These are phyloP conservation scores for Quercus agrifolia DNA, from an alignment of 306 rosid genomes.

Conservation along the genomic window DNA sequence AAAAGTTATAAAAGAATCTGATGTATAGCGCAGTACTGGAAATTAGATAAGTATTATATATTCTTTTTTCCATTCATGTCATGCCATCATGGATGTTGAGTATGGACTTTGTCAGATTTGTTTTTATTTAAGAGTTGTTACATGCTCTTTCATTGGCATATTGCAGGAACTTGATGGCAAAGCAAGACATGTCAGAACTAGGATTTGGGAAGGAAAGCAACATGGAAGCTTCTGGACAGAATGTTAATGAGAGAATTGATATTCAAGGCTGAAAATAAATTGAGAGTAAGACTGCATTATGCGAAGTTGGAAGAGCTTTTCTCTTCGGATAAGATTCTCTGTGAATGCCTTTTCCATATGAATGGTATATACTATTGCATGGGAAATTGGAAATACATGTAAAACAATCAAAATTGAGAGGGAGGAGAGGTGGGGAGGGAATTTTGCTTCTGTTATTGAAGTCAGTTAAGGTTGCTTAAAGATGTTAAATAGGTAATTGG, in stretches of 20 bases:
- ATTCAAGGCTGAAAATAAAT: slow-evolving; percentile 12
- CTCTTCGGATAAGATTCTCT: slow-evolving; percentile 8
- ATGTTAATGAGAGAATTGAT: slow-evolving; percentile 29
- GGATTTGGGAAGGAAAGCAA: slow-evolving; percentile 52
- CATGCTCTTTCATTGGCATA: slow-evolving; percentile 21
- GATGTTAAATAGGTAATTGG: no score
- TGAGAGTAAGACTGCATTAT: neutral
- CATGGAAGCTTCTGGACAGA: slow-evolving; percentile 30
- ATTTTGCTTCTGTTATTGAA: neutral
- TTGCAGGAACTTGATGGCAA: slow-evolving; percentile 96
- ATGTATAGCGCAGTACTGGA: neutral
- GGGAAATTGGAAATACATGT: neutral
- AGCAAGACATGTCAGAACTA: slow-evolving; percentile 90
- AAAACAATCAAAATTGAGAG: neutral
- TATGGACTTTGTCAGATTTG: neutral
- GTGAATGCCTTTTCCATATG: neutral
- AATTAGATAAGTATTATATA: neutral
- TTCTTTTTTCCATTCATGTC: neutral
- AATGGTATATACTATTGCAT: neutral
- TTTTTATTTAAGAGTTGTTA: neutral
- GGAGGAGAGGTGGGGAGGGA: neutral
- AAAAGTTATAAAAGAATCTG: neutral
- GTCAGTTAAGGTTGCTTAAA: neutral
- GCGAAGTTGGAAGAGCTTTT: neutral
- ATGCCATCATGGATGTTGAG: neutral